Base-by-base conservation (phyloP, 192 early-diverging fungal species). In the Entophlyctis luteolus region DNA sequence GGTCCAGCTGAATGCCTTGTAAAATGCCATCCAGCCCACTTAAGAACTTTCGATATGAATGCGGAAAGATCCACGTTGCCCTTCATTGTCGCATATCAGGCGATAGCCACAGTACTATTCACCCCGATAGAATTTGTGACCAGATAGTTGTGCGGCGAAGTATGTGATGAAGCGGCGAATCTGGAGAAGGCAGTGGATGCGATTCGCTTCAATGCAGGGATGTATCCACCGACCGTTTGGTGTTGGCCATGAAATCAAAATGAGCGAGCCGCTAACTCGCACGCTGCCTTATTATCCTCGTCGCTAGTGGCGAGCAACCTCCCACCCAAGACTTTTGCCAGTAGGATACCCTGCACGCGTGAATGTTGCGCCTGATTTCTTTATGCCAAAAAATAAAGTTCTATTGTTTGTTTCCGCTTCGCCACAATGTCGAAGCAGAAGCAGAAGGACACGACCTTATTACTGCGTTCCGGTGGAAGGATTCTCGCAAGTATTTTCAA, bases 31-130 rank as follows among this genome's bases (percentile, higher is more conserved):
- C 76, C 69, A 84, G 33, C 1, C 87, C 87, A 55, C 85, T 69
- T 2, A 84, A 76, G 93, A 29, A 98, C 95, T 75, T 72, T 75
- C 47, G 77, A 45, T 23, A 79, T 84, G 49, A 82, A 38, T 5
- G 62, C 65, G 27, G 60, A 52, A 22, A 65, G 59, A 18, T 8
- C 50, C 48, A 18, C 22, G 52, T 54, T 66, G 22, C 37, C 42
- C 12, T 27, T 34, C 4, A 34, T 16, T 4, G 6, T 27, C 1
- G 63, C 27, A 27, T 55, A 55, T 33, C 20, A 33, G 22, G 45
- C 65, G 36, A 55, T 55, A 27, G 52, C 10, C 27, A 28, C 46
- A 6, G 50, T 16, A 2, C 60, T 48, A n/a, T n/a, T n/a, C n/a
- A n/a, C n/a, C n/a, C n/a, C n/a, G n/a, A n/a, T n/a, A n/a, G n/a